Conservation (phyloP, 495 filamentous ascomycete species). For the Copromyces sp. region DNA sequence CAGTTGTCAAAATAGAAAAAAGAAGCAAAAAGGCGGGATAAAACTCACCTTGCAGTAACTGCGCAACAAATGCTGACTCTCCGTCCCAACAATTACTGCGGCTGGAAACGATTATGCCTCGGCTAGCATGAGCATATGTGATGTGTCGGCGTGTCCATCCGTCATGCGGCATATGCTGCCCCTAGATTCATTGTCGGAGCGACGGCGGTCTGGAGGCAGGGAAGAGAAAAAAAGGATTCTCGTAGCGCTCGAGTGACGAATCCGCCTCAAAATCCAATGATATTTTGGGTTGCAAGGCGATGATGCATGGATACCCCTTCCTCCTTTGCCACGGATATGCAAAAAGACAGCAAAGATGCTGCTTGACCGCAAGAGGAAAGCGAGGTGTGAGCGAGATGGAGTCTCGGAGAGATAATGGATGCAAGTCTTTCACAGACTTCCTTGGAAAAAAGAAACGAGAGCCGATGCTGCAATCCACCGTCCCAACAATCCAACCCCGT, state of each 20-base stretch:
- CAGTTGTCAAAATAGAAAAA: not conserved
- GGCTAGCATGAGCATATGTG: not conserved
- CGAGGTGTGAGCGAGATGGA: not conserved
- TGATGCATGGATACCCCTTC: not conserved
- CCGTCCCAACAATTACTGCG: not conserved
- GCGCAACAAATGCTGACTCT: not conserved
- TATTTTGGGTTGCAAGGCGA: not conserved
- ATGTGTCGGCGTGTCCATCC: not conserved
- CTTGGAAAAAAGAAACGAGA: not conserved
- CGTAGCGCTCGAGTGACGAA: not conserved
- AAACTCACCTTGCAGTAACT: not conserved
- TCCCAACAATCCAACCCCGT: not conserved
- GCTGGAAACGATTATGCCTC: not conserved
- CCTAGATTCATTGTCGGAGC: slow-evolving; percentile 1
- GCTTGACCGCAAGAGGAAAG: not conserved
- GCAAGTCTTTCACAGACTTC: not conserved
- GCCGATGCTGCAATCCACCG: not conserved
- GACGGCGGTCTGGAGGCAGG: not conserved
- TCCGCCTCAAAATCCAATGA: not conserved
- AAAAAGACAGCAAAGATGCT: not conserved
- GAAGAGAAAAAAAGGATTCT: not conserved
- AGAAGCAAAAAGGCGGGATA: not conserved
- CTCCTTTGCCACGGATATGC: not conserved
- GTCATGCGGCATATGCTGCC: not conserved
- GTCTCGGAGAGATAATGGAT: not conserved